Conservation (phyloP, 495 filamentous ascomycete species). For the Elasticomyces elasticus region DNA sequence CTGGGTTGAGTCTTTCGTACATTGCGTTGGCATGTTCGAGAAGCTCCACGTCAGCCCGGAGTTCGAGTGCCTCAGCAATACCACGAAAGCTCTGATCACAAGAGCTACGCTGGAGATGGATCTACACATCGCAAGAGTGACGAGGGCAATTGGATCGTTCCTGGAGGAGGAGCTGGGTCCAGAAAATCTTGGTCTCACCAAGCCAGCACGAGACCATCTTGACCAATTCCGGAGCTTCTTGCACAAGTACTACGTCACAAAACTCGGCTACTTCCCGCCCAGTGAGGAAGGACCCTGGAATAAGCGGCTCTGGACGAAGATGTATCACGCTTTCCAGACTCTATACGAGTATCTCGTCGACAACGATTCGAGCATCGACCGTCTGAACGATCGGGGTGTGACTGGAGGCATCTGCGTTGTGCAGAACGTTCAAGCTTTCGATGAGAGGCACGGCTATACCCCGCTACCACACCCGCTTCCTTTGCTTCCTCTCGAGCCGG, state of each 20-base stretch:
- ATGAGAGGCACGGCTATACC: conserved; percentile 42
- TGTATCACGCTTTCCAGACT: conserved; percentile 52
- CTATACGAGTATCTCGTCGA: conserved; percentile 57
- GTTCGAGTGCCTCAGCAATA: conserved; percentile 47
- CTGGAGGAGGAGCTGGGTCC: conserved; percentile 51
- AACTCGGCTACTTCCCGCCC: conserved; percentile 58
- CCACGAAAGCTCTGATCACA: conserved; percentile 49
- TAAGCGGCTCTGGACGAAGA: conserved; percentile 41
- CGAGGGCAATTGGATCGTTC: conserved; percentile 44
- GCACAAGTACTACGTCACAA: conserved; percentile 47
- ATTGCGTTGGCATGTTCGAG: conserved; percentile 59
- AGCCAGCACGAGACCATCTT: conserved; percentile 46
- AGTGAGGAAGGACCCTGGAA: conserved; percentile 36
- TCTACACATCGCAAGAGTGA: conserved; percentile 41
- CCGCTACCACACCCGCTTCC: conserved; percentile 50
- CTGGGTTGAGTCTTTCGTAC: conserved; percentile 55
- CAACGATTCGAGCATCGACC: conserved; percentile 33
- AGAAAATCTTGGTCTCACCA: conserved; percentile 43
- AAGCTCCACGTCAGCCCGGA: conserved; percentile 40
- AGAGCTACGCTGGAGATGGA: conserved; percentile 54
- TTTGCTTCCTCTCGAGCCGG: conserved; percentile 38
- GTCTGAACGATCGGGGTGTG: conserved; percentile 27
- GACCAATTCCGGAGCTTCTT: conserved; percentile 55
- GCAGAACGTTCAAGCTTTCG: conserved; percentile 50
- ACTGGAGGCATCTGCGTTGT: conserved; percentile 51